Conservation (phyloP, 148 eudicot species). For the Cornus kousa region DNA sequence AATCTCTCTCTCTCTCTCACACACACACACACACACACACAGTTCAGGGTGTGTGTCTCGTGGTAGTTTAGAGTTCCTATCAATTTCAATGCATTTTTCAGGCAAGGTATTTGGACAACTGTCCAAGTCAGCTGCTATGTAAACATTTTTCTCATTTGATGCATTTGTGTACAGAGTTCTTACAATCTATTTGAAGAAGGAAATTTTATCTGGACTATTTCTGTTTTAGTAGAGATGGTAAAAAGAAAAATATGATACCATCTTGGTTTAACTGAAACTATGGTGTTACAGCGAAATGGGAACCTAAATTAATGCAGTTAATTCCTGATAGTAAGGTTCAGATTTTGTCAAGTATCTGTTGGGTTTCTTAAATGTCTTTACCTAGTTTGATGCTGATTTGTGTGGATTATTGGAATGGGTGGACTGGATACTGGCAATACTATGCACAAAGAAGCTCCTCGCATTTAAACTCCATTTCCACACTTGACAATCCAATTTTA, state of each 20-base stretch:
- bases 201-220: background rate
- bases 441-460: background rate
- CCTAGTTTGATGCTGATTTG: too few species aligned
- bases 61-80: slow-evolving; percentile 1
- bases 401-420: background rate
- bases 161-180: background rate
- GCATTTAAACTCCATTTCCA: background rate
- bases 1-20: too few species aligned
- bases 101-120: background rate
- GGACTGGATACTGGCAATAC: background rate
- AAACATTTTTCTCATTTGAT: background rate
- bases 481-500: background rate
- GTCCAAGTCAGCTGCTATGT: background rate
- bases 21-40: too few species aligned
- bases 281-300: too few species aligned
- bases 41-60: too few species aligned
- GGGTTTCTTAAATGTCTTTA: too few species aligned
- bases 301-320: too few species aligned
- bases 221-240: background rate
- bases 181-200: background rate
- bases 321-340: too few species aligned
- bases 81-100: background rate
- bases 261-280: too few species aligned
- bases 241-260: too few species aligned
- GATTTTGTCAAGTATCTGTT: too few species aligned